Conservation (phyloP, 2,329 filamentous ascomycete genomes). For the Fusarium sp. region DNA sequence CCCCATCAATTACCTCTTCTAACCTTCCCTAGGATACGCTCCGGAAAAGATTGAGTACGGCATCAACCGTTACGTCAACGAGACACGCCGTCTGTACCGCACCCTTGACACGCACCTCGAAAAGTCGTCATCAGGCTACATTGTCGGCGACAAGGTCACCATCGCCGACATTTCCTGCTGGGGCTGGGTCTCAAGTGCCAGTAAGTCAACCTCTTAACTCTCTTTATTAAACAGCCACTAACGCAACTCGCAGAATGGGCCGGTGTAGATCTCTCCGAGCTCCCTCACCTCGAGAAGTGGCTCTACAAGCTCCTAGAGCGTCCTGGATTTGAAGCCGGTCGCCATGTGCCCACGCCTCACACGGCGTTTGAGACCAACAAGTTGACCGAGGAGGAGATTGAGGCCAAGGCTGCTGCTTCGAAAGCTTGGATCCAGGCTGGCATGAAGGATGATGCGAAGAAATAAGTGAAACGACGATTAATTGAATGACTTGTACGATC, state of each 20-base stretch:
- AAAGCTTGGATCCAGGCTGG: conserved; percentile 75
- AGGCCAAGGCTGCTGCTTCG: conserved; percentile 65
- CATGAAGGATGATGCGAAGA: conserved; percentile 75
- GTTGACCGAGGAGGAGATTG: conserved; percentile 64
- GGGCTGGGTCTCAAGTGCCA: conserved; percentile 76
- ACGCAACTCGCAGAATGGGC: conserved; percentile 50
- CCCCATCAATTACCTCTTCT: not conserved
- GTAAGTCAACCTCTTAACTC: conserved; percentile 49
- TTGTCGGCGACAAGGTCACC: conserved; percentile 76
- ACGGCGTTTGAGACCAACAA: conserved; percentile 65
- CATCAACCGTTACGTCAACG: conserved; percentile 84
- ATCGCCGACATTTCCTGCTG: conserved; percentile 85
- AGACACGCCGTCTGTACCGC: conserved; percentile 84
- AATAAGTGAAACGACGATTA: conserved; percentile 41
- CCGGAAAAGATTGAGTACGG: conserved; percentile 86
- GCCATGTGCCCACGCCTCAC: conserved; percentile 76
- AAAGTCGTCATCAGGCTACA: conserved; percentile 65
- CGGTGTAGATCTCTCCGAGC: conserved; percentile 74
- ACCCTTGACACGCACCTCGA: conserved; percentile 80
- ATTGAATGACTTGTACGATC: not conserved
- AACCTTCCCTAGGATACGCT: conserved; percentile 69
- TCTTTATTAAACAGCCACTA: not conserved
- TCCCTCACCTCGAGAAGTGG: conserved; percentile 83
- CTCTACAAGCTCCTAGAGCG: conserved; percentile 76
- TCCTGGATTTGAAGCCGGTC: conserved; percentile 79